phyloP scores from a whole-genome alignment of 441 rosid genomes.

The Dalechampia spathulata region DNA sequence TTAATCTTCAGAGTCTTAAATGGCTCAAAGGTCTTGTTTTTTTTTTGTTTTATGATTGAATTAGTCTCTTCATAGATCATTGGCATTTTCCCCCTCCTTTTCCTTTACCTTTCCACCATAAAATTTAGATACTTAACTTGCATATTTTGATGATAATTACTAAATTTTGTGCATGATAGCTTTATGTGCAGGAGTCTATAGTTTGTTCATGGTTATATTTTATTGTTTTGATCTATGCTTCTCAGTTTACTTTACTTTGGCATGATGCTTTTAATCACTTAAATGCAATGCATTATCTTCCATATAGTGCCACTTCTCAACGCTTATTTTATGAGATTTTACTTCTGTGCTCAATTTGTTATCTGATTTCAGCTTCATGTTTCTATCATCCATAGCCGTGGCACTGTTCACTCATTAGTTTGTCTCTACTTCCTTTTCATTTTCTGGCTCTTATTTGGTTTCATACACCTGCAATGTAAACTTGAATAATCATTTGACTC shows the following conservation, averaged over 20 bases:
- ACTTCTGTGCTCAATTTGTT: too few relatives aligned
- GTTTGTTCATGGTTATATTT: background rate
- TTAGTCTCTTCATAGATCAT: too few relatives aligned
- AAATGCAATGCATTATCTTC: background rate
- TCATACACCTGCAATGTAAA: background rate
- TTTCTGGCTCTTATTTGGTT: background rate
- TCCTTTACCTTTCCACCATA: too few relatives aligned
- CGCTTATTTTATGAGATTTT: background rate
- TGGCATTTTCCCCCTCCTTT: too few relatives aligned
- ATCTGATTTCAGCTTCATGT: too few relatives aligned
- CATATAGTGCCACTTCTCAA: background rate
- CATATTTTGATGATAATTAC: too few relatives aligned
- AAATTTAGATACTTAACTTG: too few relatives aligned
- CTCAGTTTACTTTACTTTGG: slow-evolving; percentile 2
- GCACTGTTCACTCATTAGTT: background rate
- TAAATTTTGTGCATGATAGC: background rate
- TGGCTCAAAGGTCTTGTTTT: too few relatives aligned
- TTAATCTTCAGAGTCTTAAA: too few relatives aligned
- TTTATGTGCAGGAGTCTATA: background rate
- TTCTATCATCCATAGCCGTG: background rate
- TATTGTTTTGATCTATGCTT: slow-evolving; percentile 1
- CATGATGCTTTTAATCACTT: background rate
- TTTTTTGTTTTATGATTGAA: too few relatives aligned
- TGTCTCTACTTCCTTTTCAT: background rate
- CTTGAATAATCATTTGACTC: background rate